phyloP scores from a whole-genome alignment of 2,329 filamentous ascomycete genomes.

The Pseudogymnoascus sp. region DNA sequence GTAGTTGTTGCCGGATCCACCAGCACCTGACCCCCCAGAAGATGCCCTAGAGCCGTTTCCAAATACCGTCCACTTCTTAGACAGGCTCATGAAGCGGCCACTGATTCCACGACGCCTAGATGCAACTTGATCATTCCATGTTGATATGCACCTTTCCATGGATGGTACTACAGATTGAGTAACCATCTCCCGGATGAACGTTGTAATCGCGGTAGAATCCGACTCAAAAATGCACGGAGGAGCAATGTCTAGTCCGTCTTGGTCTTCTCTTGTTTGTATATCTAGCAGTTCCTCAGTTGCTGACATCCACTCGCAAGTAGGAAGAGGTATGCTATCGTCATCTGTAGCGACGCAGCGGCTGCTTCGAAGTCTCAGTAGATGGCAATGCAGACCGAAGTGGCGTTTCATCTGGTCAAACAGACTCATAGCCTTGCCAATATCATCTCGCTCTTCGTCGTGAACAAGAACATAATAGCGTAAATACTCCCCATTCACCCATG shows the following conservation, averaged over 20 bases:
- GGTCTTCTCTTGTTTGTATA: constrained; percentile 58
- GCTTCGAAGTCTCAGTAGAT: constrained; percentile 77
- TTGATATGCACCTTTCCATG: constrained; percentile 85
- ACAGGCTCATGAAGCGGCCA: constrained; percentile 89
- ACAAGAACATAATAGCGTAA: constrained; percentile 93
- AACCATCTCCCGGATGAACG: constrained; percentile 89
- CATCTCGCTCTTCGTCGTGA: constrained; percentile 91
- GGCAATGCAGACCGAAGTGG: constrained; percentile 93
- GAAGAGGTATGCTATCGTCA: constrained; percentile 77
- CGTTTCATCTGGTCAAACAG: constrained; percentile 98
- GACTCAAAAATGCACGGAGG: constrained; percentile 83
- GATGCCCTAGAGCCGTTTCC: constrained; percentile 41
- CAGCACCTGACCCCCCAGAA: constrained; percentile 50
- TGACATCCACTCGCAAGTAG: constrained; percentile 81
- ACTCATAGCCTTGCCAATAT: constrained; percentile 80
- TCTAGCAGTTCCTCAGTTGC: constrained; percentile 75
- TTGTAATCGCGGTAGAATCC: constrained; percentile 77
- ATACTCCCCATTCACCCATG: constrained; percentile 87
- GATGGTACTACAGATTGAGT: constrained; percentile 90
- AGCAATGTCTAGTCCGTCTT: constrained; percentile 63
- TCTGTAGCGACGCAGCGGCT: constrained; percentile 81
- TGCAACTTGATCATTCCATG: constrained; percentile 97
- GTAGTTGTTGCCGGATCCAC: constrained; percentile 58
- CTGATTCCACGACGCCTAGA: constrained; percentile 81
- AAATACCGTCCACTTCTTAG: constrained; percentile 81